phyloP scores from a whole-genome alignment of 495 filamentous ascomycete genomes.

The Tuber indicum region DNA sequence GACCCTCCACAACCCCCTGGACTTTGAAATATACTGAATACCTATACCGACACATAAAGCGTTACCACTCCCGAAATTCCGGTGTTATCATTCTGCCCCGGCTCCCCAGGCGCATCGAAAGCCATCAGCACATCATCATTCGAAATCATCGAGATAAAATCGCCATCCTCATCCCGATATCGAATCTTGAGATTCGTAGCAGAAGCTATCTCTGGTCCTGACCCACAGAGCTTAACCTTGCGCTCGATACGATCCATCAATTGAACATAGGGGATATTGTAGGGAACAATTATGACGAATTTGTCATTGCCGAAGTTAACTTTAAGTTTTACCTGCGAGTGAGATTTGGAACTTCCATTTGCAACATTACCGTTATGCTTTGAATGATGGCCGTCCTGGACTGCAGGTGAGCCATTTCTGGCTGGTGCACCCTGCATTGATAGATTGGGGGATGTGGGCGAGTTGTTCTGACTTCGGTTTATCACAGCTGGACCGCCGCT shows the following conservation, averaged over 20 bases:
- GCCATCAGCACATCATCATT: conserved; percentile 93
- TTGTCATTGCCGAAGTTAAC: conserved; percentile 74
- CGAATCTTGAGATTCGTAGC: conserved; percentile 55
- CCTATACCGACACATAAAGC: conserved; percentile 29
- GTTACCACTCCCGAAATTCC: conserved; percentile 39
- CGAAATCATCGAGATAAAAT: conserved; percentile 84
- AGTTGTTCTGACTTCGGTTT: conserved; percentile 63
- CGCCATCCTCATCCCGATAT: conserved; percentile 87
- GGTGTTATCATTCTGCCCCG: conserved; percentile 29
- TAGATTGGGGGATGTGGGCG: conserved; percentile 49
- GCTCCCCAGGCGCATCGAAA: conserved; percentile 83
- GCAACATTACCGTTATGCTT: conserved; percentile 21
- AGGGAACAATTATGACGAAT: conserved; percentile 88
- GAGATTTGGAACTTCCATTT: conserved; percentile 21
- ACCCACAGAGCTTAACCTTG: conserved; percentile 54
- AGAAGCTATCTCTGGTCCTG: conserved; percentile 20
- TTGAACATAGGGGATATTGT: conserved; percentile 85
- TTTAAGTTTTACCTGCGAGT: conserved; percentile 77
- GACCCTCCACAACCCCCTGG: neutral
- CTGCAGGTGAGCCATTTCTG: conserved; percentile 28
- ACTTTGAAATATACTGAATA: neutral
- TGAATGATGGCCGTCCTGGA: conserved; percentile 15
- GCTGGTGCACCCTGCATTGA: conserved; percentile 24
- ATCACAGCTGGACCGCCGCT: conserved; percentile 48
- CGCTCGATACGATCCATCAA: conserved; percentile 94